Evolutionary conservation across 805 yeast genomes (phyloP).

Genomic region (Komagataella phaffii): DNA sequence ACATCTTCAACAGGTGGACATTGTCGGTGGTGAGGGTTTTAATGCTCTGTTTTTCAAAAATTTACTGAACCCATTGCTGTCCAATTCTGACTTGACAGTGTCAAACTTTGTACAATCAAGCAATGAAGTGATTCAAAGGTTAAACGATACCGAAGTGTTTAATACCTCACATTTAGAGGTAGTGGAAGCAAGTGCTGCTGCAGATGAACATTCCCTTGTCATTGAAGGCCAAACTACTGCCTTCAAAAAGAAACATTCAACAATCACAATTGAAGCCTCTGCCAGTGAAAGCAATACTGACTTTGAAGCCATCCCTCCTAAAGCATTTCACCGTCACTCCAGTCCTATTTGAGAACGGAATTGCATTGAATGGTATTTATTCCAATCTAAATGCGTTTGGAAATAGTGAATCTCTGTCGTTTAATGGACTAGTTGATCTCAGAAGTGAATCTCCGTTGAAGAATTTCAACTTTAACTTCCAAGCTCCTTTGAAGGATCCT

Average conservation of each 20-base stretch:
- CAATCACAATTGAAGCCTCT: constrained; percentile 12
- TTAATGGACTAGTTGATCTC: constrained; percentile 32
- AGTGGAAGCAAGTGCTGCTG: background rate
- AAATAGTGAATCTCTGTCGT: constrained; percentile 48
- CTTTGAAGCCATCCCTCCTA: constrained; percentile 17
- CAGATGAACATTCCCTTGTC: constrained; percentile 5
- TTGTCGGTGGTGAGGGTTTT: constrained; percentile 16
- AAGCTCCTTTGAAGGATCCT: constrained; percentile 30
- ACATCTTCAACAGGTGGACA: constrained; percentile 15
- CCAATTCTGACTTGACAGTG: constrained; percentile 23
- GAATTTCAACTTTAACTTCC: constrained; percentile 35
- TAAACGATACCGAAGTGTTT: constrained; percentile 16
- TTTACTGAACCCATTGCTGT: constrained; percentile 28
- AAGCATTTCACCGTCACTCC: constrained; percentile 20
- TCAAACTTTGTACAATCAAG: constrained; percentile 21
- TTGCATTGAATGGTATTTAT: constrained; percentile 19
- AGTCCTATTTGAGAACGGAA: constrained; percentile 19
- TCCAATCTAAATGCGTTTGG: constrained; percentile 42
- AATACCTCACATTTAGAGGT: constrained; percentile 11
- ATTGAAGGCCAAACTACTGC: background rate
- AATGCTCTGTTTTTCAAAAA: constrained; percentile 30
- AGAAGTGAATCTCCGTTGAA: constrained; percentile 34
- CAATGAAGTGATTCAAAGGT: constrained; percentile 8
- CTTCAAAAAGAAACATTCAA: constrained; percentile 9
- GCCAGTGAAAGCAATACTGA: constrained; percentile 17